A percentile compares a stretch with the other conserved stretches of the same genome.
phyloP scores from a whole-genome alignment of 2,329 filamentous ascomycete species.

The Colletotrichum siamense region DNA sequence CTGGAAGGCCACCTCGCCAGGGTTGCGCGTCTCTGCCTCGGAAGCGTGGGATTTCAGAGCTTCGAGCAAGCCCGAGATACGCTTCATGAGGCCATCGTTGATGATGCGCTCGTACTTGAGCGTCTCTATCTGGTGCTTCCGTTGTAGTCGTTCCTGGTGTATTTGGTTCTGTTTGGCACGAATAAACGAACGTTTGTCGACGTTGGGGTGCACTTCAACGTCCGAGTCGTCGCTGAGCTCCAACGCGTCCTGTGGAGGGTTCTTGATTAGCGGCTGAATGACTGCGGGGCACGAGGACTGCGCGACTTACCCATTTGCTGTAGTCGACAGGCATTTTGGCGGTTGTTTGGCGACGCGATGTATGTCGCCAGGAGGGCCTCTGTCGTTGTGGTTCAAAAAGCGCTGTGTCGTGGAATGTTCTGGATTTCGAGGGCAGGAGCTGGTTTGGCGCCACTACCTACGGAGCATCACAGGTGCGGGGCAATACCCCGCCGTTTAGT shows the following conservation, averaged over 20 bases:
- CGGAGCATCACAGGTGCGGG: conserved; percentile 18
- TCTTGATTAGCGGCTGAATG: conserved; percentile 5
- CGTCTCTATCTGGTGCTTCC: conserved; percentile 87
- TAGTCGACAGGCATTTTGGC: conserved; percentile 60
- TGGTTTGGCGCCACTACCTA: background rate
- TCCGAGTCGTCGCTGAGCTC: conserved; percentile 99
- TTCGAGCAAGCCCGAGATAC: conserved; percentile 80
- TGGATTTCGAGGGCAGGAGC: conserved; percentile 6
- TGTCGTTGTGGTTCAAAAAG: background rate
- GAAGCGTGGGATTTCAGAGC: conserved; percentile 77
- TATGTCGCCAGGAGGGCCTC: background rate
- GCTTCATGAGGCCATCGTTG: conserved; percentile 87
- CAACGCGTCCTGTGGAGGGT: conserved; percentile 70
- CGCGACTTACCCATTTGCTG: conserved; percentile 69
- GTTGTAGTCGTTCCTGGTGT: conserved; percentile 85
- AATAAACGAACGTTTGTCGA: conserved; percentile 98
- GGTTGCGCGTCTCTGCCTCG: conserved; percentile 67
- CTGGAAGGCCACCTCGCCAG: conserved; percentile 87
- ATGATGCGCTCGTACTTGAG: conserved; percentile 91
- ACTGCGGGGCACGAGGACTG: background rate
- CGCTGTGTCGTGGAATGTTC: conserved; percentile 22
- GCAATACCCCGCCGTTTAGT: conserved; percentile 11
- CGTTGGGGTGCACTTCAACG: conserved; percentile 97
- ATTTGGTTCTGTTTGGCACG: conserved; percentile 98
- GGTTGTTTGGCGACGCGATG: conserved; percentile 18